These are phyloP conservation scores for Microglena sp. DNA, from an alignment of 139 green algal species.

Conservation along the genomic window DNA sequence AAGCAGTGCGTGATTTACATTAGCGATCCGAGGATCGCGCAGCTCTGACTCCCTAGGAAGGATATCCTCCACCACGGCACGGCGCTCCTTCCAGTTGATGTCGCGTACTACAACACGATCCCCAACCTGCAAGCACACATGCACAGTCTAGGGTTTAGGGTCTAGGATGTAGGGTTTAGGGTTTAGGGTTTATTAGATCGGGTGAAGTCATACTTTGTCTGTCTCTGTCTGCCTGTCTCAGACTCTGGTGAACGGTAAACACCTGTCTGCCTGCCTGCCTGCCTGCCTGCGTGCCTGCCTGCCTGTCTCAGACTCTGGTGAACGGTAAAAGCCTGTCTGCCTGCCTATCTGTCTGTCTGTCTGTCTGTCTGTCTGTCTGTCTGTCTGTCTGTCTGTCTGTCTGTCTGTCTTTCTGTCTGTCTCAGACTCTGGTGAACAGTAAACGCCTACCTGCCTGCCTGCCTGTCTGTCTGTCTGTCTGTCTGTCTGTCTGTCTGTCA, in stretches of 20 bases:
- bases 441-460: background rate
- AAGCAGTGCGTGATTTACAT: slow-evolving; percentile 85
- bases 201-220: background rate
- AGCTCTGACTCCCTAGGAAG: slow-evolving; percentile 51
- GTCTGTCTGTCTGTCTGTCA: too few relatives aligned
- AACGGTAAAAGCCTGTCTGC: background rate
- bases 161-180: background rate
- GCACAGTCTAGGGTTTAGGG: background rate
- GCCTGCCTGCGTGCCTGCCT: background rate
- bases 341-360: too few relatives aligned
- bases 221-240: background rate
- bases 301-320: background rate
- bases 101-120: background rate
- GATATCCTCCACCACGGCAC: slow-evolving; percentile 62
- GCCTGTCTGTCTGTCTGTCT: too few relatives aligned
- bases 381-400: background rate
- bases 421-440: background rate
- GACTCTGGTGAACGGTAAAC: background rate
- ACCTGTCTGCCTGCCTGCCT: too few relatives aligned
- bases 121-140: background rate
- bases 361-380: too few relatives aligned
- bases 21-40: slow-evolving; percentile 77
- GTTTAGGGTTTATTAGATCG: background rate
- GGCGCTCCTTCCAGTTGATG: background rate
- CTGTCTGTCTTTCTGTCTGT: too few relatives aligned